Percentiles rank a stretch among this genome's conserved stretches.
Conservation (phyloP, 352 stramenopile genomes). For the Pythium guiyangense region DNA sequence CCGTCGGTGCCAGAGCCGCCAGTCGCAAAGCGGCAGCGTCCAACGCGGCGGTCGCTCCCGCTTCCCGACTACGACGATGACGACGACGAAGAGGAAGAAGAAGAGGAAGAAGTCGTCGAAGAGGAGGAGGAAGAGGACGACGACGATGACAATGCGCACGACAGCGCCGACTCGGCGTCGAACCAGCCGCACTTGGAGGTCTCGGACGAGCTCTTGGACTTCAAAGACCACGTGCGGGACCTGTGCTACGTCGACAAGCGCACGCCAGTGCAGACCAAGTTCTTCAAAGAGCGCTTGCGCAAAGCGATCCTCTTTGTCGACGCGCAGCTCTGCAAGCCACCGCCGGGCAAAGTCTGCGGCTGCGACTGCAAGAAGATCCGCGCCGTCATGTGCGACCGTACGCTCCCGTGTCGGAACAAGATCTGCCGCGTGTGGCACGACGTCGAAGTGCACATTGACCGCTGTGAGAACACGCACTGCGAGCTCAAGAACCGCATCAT, state of each 20-base stretch:
- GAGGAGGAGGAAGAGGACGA: conserved; percentile 15
- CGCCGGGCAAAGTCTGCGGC: conserved; percentile 34
- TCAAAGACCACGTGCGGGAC: conserved; percentile 63
- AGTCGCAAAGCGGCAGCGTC: conserved; percentile 10
- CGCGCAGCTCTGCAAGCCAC: conserved; percentile 52
- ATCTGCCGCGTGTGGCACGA: conserved; percentile 71
- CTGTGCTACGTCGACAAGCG: conserved; percentile 60
- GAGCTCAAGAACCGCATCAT: conserved; percentile 72
- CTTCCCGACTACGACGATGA: conserved; percentile 11
- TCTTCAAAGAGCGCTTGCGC: conserved; percentile 65
- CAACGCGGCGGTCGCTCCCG: conserved; percentile 9
- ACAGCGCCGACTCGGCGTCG: conserved; percentile 9
- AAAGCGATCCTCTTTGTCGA: conserved; percentile 70
- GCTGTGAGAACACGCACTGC: conserved; percentile 57
- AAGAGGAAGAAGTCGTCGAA: conserved; percentile 11
- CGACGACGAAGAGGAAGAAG: conserved; percentile 10
- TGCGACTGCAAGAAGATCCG: conserved; percentile 62
- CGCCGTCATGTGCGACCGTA: conserved; percentile 57
- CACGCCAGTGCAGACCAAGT: conserved; percentile 41
- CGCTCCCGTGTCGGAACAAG: conserved; percentile 62
- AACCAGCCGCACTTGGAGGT: conserved; percentile 35
- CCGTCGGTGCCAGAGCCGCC: neutral
- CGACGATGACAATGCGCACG: conserved; percentile 19
- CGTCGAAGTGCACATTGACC: conserved; percentile 62
- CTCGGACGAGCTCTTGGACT: conserved; percentile 48